These are phyloP conservation scores for Avena sativa DNA, from an alignment of 176 grass and related monocot genomes.

Conservation along the genomic window DNA sequence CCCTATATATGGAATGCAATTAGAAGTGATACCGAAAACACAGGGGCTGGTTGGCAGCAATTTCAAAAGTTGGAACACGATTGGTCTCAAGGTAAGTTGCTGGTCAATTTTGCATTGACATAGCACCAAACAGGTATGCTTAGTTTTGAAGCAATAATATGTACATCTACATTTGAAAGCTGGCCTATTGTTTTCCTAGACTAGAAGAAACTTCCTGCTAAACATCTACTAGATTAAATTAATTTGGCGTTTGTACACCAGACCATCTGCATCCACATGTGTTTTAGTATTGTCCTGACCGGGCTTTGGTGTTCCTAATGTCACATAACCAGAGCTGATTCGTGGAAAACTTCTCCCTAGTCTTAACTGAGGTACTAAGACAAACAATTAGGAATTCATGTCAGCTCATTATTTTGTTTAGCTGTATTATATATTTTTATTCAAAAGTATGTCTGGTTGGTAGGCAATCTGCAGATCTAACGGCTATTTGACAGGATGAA, in stretches of 20 bases:
- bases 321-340: background rate
- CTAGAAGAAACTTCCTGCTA: background rate
- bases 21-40: conserved; percentile 1
- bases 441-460: background rate
- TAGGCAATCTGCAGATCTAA: conserved; percentile 6
- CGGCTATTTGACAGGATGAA: background rate
- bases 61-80: conserved; percentile 17
- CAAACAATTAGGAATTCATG: background rate
- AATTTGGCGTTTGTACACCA: background rate
- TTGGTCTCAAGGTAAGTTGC: conserved; percentile 16
- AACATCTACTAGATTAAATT: background rate
- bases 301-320: background rate
- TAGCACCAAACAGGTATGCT: conserved; percentile 48
- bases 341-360: background rate
- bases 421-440: background rate
- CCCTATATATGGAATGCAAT: conserved; percentile 56
- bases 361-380: background rate
- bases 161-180: background rate
- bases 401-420: background rate
- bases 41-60: background rate
- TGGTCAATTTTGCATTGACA: conserved; percentile 42
- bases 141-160: conserved; percentile 40
- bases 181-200: too few species aligned
- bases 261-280: background rate
- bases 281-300: background rate